Base-by-base conservation (phyloP, 768 basidiomycete species). In the Macrolepiota fuliginosa region DNA sequence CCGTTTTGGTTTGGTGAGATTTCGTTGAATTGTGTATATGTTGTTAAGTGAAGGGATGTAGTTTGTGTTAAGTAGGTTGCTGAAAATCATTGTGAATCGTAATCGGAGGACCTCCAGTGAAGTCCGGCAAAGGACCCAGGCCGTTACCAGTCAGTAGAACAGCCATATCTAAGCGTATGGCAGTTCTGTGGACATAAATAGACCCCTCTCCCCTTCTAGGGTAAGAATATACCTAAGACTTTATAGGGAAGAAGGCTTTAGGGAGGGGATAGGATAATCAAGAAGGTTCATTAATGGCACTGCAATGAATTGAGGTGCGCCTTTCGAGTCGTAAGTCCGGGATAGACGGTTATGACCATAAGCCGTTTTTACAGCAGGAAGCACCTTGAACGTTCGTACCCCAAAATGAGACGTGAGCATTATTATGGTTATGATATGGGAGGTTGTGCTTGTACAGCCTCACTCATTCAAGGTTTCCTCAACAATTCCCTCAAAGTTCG, bases 401-500 rank as follows among this genome's bases (percentile, higher is more conserved):
- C 42, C 10, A 19, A 9, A 45, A 45, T 19, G 42, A 45, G 42
- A 9, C 42, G 17, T 45, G n/a, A 45, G 42, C n/a, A 6, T 7
- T 45, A 45, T 45, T 7, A 19, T 15, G 17, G 9, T 7, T 45
- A 45, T 45, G n/a, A 19, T 15, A 45, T 45, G 42, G 42, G 42
- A 45, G n/a, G 39, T 17, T 17, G 13, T 40, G 6, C 4, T 17
- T 45, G 19, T 15, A 45, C n/a, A 17, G 42, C 1, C 19, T 17
- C 42, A 10, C 17, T 40, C 39, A 0, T 12, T 12, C 13, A 40
- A 40, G n/a, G 39, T 40, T 40, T 40, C 13, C 11, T 19, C 27
- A 36, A 22, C 24, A 40, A 60, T 9, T 37, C 39, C 68, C 65
- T 65, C 52, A 24, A 39, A 49, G 47, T n/a, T n/a, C n/a, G n/a